These are phyloP conservation scores for Dichomitus squalens DNA, from an alignment of 1,284 basidiomycete genomes.

Conservation along the genomic window DNA sequence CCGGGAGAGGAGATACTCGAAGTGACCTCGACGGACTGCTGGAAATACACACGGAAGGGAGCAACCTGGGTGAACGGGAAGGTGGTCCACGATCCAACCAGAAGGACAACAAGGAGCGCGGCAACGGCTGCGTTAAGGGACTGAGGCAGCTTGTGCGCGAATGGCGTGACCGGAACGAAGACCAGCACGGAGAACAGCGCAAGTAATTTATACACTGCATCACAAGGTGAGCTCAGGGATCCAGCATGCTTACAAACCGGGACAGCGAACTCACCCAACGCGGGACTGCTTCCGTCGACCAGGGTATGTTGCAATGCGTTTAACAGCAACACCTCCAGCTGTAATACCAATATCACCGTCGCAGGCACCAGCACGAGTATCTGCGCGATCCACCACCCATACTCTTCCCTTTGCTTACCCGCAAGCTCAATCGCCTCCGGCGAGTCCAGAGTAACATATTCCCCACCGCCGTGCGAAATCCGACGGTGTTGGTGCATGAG, in stretches of 20 bases:
- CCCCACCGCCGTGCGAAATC: constrained; percentile 24
- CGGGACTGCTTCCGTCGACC: constrained; percentile 61
- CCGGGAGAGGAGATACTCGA: not conserved
- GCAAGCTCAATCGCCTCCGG: constrained; percentile 8
- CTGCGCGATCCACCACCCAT: constrained; percentile 68
- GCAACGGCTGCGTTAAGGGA: constrained; percentile 45
- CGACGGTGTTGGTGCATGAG: constrained; percentile 42
- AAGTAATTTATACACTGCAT: constrained; percentile 53
- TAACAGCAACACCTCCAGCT: constrained; percentile 53
- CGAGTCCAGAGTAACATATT: constrained; percentile 24
- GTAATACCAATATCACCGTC: constrained; percentile 58
- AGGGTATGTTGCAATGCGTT: constrained; percentile 60
- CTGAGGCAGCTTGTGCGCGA: constrained; percentile 56
- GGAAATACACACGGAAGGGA: constrained; percentile 72
- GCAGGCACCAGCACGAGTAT: constrained; percentile 57
- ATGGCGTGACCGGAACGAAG: constrained; percentile 63
- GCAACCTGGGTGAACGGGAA: constrained; percentile 65
- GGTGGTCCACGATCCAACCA: constrained; percentile 46
- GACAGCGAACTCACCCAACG: constrained; percentile 43
- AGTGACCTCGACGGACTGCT: constrained; percentile 54
- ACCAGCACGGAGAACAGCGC: constrained; percentile 51
- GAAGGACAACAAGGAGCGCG: constrained; percentile 46
- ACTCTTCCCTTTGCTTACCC: constrained; percentile 34
- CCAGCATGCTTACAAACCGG: not conserved
- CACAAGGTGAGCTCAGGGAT: not conserved